Evolutionary conservation across 768 basidiomycete species (phyloP).

Genomic region (Calocera cornea): DNA sequence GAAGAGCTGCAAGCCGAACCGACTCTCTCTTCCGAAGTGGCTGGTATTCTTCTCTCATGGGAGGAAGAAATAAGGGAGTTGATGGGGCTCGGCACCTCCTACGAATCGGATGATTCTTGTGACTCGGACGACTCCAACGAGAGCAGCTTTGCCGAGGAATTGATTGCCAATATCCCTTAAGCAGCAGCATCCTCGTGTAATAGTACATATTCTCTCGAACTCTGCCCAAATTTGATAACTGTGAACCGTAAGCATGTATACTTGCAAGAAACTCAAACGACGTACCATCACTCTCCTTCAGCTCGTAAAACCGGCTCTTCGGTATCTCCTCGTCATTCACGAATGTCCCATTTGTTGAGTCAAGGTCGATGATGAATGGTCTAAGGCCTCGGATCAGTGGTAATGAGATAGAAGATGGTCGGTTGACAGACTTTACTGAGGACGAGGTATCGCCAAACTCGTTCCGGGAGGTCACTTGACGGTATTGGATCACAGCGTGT

Average conservation of each 20-base stretch:
- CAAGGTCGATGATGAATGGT: slow-evolving; percentile 93
- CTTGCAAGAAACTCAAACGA: slow-evolving; percentile 4
- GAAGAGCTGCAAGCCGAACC: no score
- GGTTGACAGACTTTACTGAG: slow-evolving; percentile 59
- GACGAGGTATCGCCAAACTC: slow-evolving; percentile 70
- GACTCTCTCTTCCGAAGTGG: no score
- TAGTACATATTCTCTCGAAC: slow-evolving; percentile 69
- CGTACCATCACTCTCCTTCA: slow-evolving; percentile 66
- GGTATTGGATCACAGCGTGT: slow-evolving; percentile 94
- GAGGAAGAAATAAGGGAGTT: no score
- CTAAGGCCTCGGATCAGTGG: slow-evolving; percentile 29
- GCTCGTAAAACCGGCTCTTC: slow-evolving; percentile 71
- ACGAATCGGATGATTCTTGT: no score
- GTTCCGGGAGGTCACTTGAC: slow-evolving; percentile 73
- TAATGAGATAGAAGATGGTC: slow-evolving; percentile 4
- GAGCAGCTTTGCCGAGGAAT: no score
- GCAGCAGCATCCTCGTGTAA: slow-evolving; percentile 55
- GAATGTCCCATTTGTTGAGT: slow-evolving; percentile 91
- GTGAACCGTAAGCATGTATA: slow-evolving; percentile 8
- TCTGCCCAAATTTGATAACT: slow-evolving; percentile 82
- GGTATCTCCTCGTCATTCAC: slow-evolving; percentile 85
- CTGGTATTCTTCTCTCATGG: no score
- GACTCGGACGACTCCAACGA: no score
- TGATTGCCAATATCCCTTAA: no score
- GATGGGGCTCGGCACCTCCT: no score